Evolutionary conservation across 179 eudicot species (phyloP), one percentile per base, ranked within the genome.

Genomic region (Vitellaria paradoxa): DNA sequence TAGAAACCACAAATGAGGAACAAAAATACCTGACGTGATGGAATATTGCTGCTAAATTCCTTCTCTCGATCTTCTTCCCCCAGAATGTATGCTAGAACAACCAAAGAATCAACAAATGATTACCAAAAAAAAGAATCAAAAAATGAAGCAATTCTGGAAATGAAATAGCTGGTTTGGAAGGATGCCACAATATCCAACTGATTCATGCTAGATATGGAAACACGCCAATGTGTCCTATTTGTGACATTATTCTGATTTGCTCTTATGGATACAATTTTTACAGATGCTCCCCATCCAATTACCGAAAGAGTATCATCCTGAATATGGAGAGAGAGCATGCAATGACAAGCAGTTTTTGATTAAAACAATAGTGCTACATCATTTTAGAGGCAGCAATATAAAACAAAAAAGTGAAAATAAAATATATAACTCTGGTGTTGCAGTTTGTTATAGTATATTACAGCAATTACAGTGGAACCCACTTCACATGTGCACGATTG

Each of bases 261-360:
- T 86, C 78, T 86, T 78, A 95, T 78, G 62, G 92, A 90, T 77
- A 92, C 97, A 79, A 95, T 85, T 85, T 93, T 95, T 55, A 95
- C 92, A 74, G 97, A 90, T 72, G 97, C 93, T 67, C 99, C 99
- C 99, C 98, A 95, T 77, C 99, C 99, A 85, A 95, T 95, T 64
- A 95, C 96, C 87, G 93, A 87, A 70, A 93, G 81, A 82, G 84
- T 70, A 76, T 93, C 99, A 85, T 91, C 97, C 99, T 96, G 89
- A 82, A 85, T 78, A 53, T 77, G 83, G 82, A 80, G 77, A 30
- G 20, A 49, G 45, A 49, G 65, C 76, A 68, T 79, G 75, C 37
- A 65, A 78, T 81, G 74, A 68, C 42, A 80, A 62, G 77, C 59
- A 82, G 42, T 79, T 50, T 17, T 12, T n/a, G 17, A 66, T 23